Percentiles rank a stretch among this genome's conserved stretches.
phyloP scores from a whole-genome alignment of 352 stramenopile species.

The Pythium coloratum region DNA sequence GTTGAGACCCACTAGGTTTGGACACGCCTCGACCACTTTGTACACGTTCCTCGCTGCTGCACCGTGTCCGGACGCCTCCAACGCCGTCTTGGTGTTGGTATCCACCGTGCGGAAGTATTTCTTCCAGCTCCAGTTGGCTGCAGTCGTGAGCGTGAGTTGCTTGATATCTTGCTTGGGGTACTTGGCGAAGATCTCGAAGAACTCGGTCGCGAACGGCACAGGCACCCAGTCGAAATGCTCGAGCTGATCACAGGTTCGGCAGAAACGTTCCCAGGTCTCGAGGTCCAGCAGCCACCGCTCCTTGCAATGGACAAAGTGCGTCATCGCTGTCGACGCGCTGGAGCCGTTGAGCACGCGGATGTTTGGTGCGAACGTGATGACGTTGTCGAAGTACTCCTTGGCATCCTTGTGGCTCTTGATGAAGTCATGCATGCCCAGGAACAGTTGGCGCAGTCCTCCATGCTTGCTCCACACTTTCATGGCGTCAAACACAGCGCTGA shows the following conservation, averaged over 20 bases:
- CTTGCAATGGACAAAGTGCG: not conserved
- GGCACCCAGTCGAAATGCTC: constrained; percentile 1
- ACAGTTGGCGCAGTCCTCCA: not conserved
- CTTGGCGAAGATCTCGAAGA: constrained; percentile 11
- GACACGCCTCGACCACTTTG: constrained; percentile 11
- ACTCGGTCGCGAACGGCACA: constrained; percentile 11
- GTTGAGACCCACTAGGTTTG: constrained; percentile 5
- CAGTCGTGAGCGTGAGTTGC: constrained; percentile 4
- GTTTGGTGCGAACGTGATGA: not conserved
- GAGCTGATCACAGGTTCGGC: not conserved
- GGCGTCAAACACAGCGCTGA: not conserved
- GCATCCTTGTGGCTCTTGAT: not conserved
- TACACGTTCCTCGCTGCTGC: not conserved
- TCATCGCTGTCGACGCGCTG: not conserved
- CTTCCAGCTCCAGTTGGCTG: constrained; percentile 17
- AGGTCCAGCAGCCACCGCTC: constrained; percentile 8
- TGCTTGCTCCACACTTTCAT: constrained; percentile 2
- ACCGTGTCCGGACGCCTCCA: not conserved
- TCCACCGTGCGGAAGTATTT: constrained; percentile 4
- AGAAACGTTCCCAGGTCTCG: constrained; percentile 7
- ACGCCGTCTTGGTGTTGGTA: not conserved
- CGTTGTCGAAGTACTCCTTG: not conserved
- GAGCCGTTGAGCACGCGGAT: not conserved
- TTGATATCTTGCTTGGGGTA: constrained; percentile 11
- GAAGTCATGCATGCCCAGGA: not conserved